Percentiles rank a stretch among this genome's conserved stretches.
These are phyloP conservation scores for Alternaria atra DNA, from an alignment of 2,329 filamentous ascomycete species.

Conservation along the genomic window DNA sequence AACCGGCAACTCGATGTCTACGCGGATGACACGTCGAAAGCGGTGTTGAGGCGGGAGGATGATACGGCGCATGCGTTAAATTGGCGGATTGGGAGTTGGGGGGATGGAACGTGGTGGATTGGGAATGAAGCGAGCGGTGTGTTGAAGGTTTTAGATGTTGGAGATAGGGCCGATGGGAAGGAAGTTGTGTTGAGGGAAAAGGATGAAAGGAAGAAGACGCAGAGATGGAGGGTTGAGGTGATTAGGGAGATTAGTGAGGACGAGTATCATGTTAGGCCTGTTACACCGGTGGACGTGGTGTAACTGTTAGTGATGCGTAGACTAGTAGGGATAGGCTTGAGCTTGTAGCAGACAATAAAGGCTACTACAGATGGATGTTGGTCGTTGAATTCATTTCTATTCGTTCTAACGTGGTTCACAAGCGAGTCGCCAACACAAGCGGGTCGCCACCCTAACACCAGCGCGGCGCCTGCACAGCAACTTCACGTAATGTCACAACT, in stretches of 20 bases:
- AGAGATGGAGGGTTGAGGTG: conserved; percentile 33
- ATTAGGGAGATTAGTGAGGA: conserved; percentile 28
- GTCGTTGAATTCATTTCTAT: neutral
- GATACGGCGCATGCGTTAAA: conserved; percentile 14
- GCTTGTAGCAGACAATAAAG: neutral
- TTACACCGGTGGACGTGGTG: neutral
- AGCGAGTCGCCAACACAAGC: too few relatives aligned
- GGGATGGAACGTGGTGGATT: conserved; percentile 33
- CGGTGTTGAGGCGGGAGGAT: conserved; percentile 20
- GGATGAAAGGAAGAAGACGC: conserved; percentile 26
- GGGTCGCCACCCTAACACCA: too few relatives aligned
- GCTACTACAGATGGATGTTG: neutral
- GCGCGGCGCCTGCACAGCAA: too few relatives aligned
- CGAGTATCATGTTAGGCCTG: neutral
- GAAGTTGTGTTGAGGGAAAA: conserved; percentile 23
- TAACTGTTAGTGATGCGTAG: neutral
- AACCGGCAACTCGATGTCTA: conserved; percentile 28
- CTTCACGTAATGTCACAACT: too few relatives aligned
- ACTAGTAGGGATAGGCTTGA: neutral
- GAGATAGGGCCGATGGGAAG: conserved; percentile 25
- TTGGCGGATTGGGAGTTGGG: conserved; percentile 33
- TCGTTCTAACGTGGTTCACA: neutral
- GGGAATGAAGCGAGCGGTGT: conserved; percentile 27
- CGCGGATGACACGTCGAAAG: conserved; percentile 22
- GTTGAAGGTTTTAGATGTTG: conserved; percentile 28